A percentile compares a stretch with the other conserved stretches of the same genome.
These are phyloP conservation scores for Penicillium olsonii DNA, from an alignment of 2,329 filamentous ascomycete genomes.

Conservation along the genomic window DNA sequence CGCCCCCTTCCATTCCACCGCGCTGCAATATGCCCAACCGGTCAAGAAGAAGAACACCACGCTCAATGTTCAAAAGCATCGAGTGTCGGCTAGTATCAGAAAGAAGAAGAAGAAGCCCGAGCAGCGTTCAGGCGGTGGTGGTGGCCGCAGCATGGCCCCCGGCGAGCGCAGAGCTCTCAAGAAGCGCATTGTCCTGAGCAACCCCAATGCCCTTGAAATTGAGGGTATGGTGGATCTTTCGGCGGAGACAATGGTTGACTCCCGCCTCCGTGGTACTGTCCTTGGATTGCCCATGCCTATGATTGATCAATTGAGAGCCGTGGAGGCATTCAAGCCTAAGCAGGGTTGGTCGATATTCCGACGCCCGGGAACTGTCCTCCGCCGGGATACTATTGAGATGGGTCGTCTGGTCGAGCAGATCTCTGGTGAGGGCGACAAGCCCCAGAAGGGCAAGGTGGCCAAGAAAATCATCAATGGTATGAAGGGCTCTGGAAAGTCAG, in stretches of 20 bases:
- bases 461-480: slow-evolving; percentile 72
- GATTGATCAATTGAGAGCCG: slow-evolving; percentile 77
- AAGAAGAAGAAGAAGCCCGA: slow-evolving; percentile 47
- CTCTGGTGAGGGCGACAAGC: slow-evolving; percentile 39
- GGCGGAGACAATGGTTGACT: slow-evolving; percentile 55
- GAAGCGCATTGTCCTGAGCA: slow-evolving; percentile 88
- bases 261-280: slow-evolving; percentile 64
- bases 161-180: slow-evolving; percentile 86
- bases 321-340: slow-evolving; percentile 86
- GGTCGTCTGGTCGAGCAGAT: slow-evolving; percentile 63
- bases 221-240: slow-evolving; percentile 65
- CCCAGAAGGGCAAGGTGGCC: slow-evolving; percentile 38
- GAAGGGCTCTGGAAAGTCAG: slow-evolving; percentile 80
- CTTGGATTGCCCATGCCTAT: slow-evolving; percentile 67
- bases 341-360: slow-evolving; percentile 89
- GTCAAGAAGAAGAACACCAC: slow-evolving; percentile 53
- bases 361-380: slow-evolving; percentile 74
- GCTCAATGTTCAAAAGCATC: slow-evolving; percentile 36
- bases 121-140: slow-evolving; percentile 48
- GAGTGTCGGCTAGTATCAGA: slow-evolving; percentile 41
- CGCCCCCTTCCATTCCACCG: slow-evolving; percentile 48
- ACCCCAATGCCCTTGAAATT: slow-evolving; percentile 86
- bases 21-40: slow-evolving; percentile 38
- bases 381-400: slow-evolving; percentile 75
- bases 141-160: slow-evolving; percentile 47